phyloP scores from a whole-genome alignment of 1,139 yeast genomes.

The Debaryomycetaceae sp. region DNA sequence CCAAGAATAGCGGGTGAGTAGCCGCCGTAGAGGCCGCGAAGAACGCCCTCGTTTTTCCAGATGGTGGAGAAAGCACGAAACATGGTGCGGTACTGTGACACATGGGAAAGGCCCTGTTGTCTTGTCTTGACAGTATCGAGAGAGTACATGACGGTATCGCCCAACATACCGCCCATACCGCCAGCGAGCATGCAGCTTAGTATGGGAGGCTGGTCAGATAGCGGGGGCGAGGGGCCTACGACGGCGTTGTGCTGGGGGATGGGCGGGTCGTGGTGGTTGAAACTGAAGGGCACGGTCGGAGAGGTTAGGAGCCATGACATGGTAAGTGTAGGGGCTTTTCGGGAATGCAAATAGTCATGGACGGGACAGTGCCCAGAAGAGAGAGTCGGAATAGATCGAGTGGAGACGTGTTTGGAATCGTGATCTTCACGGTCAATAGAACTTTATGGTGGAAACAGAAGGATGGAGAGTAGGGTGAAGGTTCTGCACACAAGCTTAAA shows the following conservation, averaged over 20 bases:
- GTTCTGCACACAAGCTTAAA: no score
- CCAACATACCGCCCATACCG: slow-evolving; percentile 89
- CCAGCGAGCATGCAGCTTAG: slow-evolving; percentile 73
- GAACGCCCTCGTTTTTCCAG: slow-evolving; percentile 69
- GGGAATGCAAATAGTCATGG: neutral
- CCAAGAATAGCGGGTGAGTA: slow-evolving; percentile 88
- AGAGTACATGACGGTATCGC: slow-evolving; percentile 91
- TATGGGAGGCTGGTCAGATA: slow-evolving; percentile 29
- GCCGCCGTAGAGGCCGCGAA: slow-evolving; percentile 84
- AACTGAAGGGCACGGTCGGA: neutral
- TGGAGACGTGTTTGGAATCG: no score
- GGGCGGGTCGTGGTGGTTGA: neutral
- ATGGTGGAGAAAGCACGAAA: slow-evolving; percentile 64
- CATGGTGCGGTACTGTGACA: slow-evolving; percentile 55
- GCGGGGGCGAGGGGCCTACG: no score
- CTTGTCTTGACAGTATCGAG: slow-evolving; percentile 93
- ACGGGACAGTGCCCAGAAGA: no score
- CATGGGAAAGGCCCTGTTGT: slow-evolving; percentile 82
- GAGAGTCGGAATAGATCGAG: no score
- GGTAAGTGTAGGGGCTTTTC: neutral
- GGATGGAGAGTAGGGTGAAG: no score
- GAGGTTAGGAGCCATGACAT: neutral
- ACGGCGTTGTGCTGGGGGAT: neutral
- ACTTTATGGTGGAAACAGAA: neutral
- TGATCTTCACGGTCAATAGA: no score